Evolutionary conservation across 2,329 filamentous ascomycete species (phyloP).

Genomic region (Fusarium pseudograminearum): DNA sequence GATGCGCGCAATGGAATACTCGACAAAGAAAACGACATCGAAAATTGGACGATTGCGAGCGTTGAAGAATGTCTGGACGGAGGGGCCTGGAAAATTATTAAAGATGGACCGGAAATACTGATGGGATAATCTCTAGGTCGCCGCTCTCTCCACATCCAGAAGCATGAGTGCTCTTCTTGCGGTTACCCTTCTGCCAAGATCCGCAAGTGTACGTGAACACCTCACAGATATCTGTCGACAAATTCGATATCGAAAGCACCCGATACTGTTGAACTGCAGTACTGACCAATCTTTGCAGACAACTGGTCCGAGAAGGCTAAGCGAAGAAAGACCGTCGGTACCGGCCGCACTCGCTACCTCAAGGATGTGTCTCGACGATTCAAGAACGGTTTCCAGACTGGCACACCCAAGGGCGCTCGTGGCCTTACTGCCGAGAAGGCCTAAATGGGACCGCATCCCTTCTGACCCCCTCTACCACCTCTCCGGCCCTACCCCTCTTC

Average conservation of each 20-base stretch:
- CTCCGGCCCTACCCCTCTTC: conserved; percentile 28
- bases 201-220: conserved; percentile 89
- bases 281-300: conserved; percentile 67
- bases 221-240: conserved; percentile 12
- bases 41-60: conserved; percentile 22
- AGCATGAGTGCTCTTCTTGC: conserved; percentile 95
- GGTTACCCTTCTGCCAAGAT: conserved; percentile 98
- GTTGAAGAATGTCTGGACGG: conserved; percentile 30
- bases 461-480: conserved; percentile 36
- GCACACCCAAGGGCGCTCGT: conserved; percentile 85
- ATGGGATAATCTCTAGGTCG: conserved; percentile 70
- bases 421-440: conserved; percentile 64
- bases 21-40: conserved; percentile 24
- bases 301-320: conserved; percentile 99
- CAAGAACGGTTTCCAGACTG: conserved; percentile 97
- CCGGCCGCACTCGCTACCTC: conserved; percentile 95
- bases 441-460: conserved; percentile 45
- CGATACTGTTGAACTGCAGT: conserved; percentile 14
- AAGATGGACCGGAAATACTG: conserved; percentile 39
- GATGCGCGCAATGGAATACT: conserved; percentile 25
- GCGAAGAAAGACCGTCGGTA: conserved; percentile 99
- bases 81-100: conserved; percentile 14
- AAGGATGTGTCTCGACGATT: conserved; percentile 93
- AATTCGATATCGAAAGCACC: conserved; percentile 16
- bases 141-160: conserved; percentile 99